A percentile compares a stretch with the other conserved stretches of the same genome.
Conservation (phyloP, 1,284 basidiomycete species). For the Sanghuangporus sanghuang region DNA sequence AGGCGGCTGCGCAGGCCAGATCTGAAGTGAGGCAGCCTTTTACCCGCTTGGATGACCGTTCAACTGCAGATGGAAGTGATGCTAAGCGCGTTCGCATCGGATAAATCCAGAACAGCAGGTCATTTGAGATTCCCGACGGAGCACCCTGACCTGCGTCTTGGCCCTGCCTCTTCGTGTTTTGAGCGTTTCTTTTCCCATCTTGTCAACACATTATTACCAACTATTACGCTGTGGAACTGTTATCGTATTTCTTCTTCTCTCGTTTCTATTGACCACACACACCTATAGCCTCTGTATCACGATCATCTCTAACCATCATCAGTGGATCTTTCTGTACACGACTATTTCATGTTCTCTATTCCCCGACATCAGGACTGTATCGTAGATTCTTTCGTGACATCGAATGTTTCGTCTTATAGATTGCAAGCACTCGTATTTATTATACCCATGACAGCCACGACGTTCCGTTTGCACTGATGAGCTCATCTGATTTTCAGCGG, state of each 20-base stretch:
- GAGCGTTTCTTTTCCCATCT: not conserved
- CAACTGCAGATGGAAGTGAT: slow-evolving; percentile 4
- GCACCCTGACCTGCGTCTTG: not conserved
- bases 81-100: slow-evolving; percentile 1
- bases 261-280: not conserved
- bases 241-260: not conserved
- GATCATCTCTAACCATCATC: not conserved
- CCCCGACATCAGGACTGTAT: not conserved
- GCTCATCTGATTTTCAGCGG: too few relatives aligned
- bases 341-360: not conserved
- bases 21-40: not conserved
- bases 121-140: not conserved
- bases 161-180: not conserved
- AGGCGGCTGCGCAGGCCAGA: not conserved
- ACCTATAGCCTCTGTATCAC: not conserved
- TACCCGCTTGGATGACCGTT: not conserved
- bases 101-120: not conserved
- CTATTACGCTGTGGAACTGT: too few relatives aligned
- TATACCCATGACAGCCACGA: not conserved
- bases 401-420: not conserved
- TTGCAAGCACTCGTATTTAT: not conserved
- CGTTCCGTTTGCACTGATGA: too few relatives aligned
- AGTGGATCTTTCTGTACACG: not conserved
- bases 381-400: not conserved
- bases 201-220: too few relatives aligned